Percentiles rank a stretch among this genome's conserved stretches.
Conservation (phyloP, 2,329 filamentous ascomycete genomes). For the Aspergillus flavus region DNA sequence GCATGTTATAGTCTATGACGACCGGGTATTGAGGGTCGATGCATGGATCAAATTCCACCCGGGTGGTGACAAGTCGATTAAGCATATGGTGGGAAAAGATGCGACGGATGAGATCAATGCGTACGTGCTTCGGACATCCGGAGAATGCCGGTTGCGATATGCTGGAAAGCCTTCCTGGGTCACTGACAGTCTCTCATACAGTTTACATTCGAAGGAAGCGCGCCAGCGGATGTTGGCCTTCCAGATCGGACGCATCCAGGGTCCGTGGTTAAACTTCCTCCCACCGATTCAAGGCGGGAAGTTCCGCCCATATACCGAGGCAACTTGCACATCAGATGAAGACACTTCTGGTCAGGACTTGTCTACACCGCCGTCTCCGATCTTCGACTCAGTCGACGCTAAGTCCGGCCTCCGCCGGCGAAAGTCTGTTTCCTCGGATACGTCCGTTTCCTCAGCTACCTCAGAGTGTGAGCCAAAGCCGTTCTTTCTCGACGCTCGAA, state of each 20-base stretch:
- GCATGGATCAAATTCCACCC: constrained; percentile 88
- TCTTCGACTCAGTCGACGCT: constrained; percentile 58
- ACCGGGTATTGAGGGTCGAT: constrained; percentile 82
- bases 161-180: neutral
- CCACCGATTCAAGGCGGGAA: constrained; percentile 89
- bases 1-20: constrained; percentile 78
- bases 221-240: constrained; percentile 76
- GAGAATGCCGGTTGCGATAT: neutral
- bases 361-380: constrained; percentile 60
- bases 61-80: constrained; percentile 85
- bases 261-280: constrained; percentile 81
- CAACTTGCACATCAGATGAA: constrained; percentile 45
- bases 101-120: constrained; percentile 92
- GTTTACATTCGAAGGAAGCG: constrained; percentile 80
- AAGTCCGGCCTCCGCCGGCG: constrained; percentile 40
- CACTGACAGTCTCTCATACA: constrained; percentile 38
- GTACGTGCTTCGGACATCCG: constrained; percentile 55
- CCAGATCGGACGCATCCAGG: constrained; percentile 79
- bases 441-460: constrained; percentile 32
- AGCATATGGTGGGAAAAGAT: constrained; percentile 91
- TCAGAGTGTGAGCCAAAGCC: constrained; percentile 45
- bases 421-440: constrained; percentile 31
- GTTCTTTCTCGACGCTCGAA: constrained; percentile 72
- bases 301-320: constrained; percentile 62
- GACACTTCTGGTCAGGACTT: constrained; percentile 55